These are phyloP conservation scores for Citrullus mucosospermus DNA, from an alignment of 306 rosid species.

Conservation along the genomic window DNA sequence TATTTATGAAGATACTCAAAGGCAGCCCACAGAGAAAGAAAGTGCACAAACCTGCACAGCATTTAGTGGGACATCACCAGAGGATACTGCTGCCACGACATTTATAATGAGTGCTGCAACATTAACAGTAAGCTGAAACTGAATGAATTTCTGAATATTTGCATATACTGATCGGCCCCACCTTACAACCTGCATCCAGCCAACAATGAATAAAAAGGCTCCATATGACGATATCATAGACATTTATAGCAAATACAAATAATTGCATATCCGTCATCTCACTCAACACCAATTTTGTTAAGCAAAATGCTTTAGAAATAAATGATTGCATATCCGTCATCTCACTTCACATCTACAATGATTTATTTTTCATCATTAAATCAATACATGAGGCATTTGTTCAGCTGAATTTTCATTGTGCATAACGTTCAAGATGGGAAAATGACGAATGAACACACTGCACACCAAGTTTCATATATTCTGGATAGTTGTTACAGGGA, in stretches of 20 bases:
- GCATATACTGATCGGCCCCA: conserved; percentile 97
- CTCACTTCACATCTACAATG: background rate
- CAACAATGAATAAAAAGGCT: background rate
- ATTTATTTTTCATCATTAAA: background rate
- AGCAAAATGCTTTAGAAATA: background rate
- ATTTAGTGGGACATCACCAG: conserved; percentile 84
- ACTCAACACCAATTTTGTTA: background rate
- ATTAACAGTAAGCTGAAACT: conserved; percentile 93
- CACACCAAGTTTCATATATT: background rate
- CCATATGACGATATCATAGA: background rate
- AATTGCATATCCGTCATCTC: background rate
- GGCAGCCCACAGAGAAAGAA: conserved; percentile 3
- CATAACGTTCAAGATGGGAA: background rate
- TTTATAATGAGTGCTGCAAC: conserved; percentile 88
- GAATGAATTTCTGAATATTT: conserved; percentile 95
- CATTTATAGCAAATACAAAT: background rate
- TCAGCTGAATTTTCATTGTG: background rate
- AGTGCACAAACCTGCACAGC: conserved; percentile 77
- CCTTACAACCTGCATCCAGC: conserved; percentile 63
- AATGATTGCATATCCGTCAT: background rate
- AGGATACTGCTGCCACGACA: conserved; percentile 73
- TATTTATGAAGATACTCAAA: background rate
- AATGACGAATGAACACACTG: background rate
- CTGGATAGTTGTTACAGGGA: background rate
- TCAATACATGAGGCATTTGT: background rate